Base-by-base conservation (phyloP, 768 basidiomycete species). In the Tremella mesenterica region DNA sequence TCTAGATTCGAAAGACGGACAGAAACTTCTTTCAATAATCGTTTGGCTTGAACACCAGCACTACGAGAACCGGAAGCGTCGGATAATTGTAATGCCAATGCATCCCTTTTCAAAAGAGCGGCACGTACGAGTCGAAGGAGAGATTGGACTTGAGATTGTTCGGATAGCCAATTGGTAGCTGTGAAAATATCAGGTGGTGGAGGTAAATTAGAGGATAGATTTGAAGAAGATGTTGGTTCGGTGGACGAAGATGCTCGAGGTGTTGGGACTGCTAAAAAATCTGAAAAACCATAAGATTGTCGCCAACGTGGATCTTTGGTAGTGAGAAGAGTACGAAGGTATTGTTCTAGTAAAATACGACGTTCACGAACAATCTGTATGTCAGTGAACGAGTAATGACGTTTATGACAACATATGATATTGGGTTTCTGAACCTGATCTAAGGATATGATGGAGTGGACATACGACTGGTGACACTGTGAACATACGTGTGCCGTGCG, bases 231-330 rank as follows among this genome's bases (percentile, higher is more conserved):
- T 36, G 52, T 25, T 41, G 53, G 39, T 33, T 47, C 14, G 16
- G 50, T 34, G 25, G 51, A 38, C 4, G 25, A 23, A 27, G 34
- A 34, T 4, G 46, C 25, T 2, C 52, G 26, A 10, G 58, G 45
- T 34, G 53, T 51, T 72, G 30, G 90, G 87, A 92, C 79, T 26
- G 86, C 85, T 39, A 97, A 81, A 73, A 97, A 97, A 53, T 88
- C 84, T 63, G 81, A 81, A 76, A 93, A 91, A 18, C 81, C 82
- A 63, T 81, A 82, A 49, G 78, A 74, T 46, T 87, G 84, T 54
- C 90, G 79, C 89, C 89, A 96, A 63, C 78, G 79, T 38, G 84
- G 80, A 53, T 95, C 88, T 71, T 83, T 86, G 36, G 84, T 79
- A 48, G 83, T 80, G 53, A 97, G 71, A 63, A 97, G 90, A 26